Percentiles rank a stretch among this genome's conserved stretches.
Evolutionary conservation across 1,284 basidiomycete species (phyloP).

Genomic region (Coniferiporia sulphurascens): DNA sequence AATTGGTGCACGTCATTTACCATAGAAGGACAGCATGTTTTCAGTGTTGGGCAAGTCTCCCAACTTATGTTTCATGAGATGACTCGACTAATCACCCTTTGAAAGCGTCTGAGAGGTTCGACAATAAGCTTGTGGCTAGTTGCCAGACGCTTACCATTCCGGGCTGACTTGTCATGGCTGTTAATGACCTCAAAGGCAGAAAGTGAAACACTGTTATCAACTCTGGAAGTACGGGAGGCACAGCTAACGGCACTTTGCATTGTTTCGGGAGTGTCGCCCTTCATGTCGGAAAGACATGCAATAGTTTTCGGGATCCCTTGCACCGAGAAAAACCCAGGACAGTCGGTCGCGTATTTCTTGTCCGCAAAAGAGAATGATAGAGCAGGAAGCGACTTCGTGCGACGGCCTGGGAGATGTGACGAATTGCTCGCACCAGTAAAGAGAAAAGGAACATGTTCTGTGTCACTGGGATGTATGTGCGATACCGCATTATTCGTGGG

Average conservation of each 20-base stretch:
- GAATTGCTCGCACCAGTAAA: neutral
- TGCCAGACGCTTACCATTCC: neutral
- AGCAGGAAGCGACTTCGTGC: slow-evolving; percentile 1
- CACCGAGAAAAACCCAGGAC: neutral
- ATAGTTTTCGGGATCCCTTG: neutral
- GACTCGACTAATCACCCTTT: slow-evolving; percentile 8
- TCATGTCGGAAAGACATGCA: neutral
- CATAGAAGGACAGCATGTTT: no score
- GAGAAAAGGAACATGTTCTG: neutral
- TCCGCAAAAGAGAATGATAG: neutral
- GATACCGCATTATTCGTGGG: neutral
- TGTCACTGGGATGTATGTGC: neutral
- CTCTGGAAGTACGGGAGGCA: neutral
- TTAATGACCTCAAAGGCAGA: neutral
- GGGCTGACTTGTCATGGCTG: slow-evolving; percentile 3
- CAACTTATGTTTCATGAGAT: neutral
- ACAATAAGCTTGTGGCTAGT: neutral
- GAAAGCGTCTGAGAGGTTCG: slow-evolving; percentile 2
- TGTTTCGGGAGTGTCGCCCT: neutral
- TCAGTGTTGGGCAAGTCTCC: no score
- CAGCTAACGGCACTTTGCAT: neutral
- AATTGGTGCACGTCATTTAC: no score
- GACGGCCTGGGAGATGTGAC: neutral
- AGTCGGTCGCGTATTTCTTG: neutral
- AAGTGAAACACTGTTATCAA: neutral